Evolutionary conservation across 805 yeast genomes (phyloP), one percentile per base, ranked within the genome.

Genomic region (Lipomyces mesembrius): DNA sequence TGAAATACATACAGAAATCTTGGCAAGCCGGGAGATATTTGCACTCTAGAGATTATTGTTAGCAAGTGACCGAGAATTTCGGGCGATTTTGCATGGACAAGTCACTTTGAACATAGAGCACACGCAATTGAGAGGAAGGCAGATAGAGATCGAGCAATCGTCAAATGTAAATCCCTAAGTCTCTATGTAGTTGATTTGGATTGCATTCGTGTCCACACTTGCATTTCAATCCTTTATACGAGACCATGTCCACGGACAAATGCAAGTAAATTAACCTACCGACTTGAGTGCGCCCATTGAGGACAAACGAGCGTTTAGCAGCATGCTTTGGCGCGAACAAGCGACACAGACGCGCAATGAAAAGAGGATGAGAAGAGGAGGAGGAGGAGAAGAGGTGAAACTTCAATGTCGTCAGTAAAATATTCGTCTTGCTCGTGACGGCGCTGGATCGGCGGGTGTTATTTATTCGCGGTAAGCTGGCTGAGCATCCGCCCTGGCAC

Each of bases 261-360:
- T 37, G 39, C 12, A 8, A 14, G 14, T 4, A 14, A 37, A 11
- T 43, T n/a, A 43, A 66, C 69, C 27, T 63, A 63, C 69, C 59
- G 66, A 57, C 64, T 66, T 63, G 53, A 62, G 58, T 22, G 66
- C 66, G 62, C 57, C 61, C 55, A 57, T 52, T 29, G 66, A 64
- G 52, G 65, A 57, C 57, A 57, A 34, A 43, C 69, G 69, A 56
- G 64, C 62, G 52, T 57, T 29, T 58, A 63, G 65, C 64, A 66
- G 66, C 66, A 63, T 56, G 20, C 29, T 54, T 6, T 43, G 9
- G 49, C 49, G 22, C 49, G 49, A 43, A 3, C 5, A 37, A 43
- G 22, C 49, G 49, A 43, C 20, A 43, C 49, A 43, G 22, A 43
- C 49, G 11, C 49, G 20, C 49, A 43, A 43, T 43, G 49, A 17